Percentiles rank a stretch among this genome's conserved stretches.
Evolutionary conservation across 352 stramenopile species (phyloP).

Genomic region (Globisporangium orthogonon): DNA sequence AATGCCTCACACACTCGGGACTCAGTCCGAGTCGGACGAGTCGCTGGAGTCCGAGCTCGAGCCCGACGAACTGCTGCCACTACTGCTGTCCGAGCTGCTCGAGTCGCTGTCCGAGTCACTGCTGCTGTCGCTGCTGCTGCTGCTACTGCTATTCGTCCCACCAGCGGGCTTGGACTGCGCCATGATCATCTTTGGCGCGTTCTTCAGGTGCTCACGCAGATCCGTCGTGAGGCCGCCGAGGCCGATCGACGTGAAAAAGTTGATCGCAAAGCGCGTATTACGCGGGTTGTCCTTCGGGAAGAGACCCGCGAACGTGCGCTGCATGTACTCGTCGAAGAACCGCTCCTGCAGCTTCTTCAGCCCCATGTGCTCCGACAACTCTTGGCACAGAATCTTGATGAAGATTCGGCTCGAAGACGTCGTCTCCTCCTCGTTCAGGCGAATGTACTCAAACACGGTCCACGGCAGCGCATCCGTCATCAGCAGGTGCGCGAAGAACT

Average conservation of each 20-base stretch:
- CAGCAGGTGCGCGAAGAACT: slow-evolving; percentile 98
- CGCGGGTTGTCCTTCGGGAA: slow-evolving; percentile 97
- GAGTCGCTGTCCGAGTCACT: slow-evolving; percentile 33
- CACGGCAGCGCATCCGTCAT: slow-evolving; percentile 97
- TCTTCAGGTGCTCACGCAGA: slow-evolving; percentile 95
- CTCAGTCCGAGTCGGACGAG: slow-evolving; percentile 28
- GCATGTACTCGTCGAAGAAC: slow-evolving; percentile 91
- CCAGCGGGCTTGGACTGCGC: slow-evolving; percentile 37
- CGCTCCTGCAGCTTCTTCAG: slow-evolving; percentile 94
- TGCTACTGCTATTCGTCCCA: slow-evolving; percentile 16
- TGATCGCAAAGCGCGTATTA: slow-evolving; percentile 99
- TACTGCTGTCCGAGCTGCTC: slow-evolving; percentile 25
- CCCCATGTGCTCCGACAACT: slow-evolving; percentile 96
- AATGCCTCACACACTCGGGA: background rate
- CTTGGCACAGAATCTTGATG: slow-evolving; percentile 98
- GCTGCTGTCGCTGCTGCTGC: slow-evolving; percentile 22
- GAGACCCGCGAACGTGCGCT: slow-evolving; percentile 90
- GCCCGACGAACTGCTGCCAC: slow-evolving; percentile 26
- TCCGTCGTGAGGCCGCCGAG: slow-evolving; percentile 96
- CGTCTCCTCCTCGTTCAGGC: slow-evolving; percentile 98
- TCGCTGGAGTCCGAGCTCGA: slow-evolving; percentile 24
- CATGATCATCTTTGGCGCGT: slow-evolving; percentile 94
- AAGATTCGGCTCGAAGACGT: slow-evolving; percentile 99
- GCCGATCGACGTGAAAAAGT: slow-evolving; percentile 99
- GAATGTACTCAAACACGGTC: slow-evolving; percentile 96